These are phyloP conservation scores for Lactifluus piperatus DNA, from an alignment of 768 basidiomycete species.

Conservation along the genomic window DNA sequence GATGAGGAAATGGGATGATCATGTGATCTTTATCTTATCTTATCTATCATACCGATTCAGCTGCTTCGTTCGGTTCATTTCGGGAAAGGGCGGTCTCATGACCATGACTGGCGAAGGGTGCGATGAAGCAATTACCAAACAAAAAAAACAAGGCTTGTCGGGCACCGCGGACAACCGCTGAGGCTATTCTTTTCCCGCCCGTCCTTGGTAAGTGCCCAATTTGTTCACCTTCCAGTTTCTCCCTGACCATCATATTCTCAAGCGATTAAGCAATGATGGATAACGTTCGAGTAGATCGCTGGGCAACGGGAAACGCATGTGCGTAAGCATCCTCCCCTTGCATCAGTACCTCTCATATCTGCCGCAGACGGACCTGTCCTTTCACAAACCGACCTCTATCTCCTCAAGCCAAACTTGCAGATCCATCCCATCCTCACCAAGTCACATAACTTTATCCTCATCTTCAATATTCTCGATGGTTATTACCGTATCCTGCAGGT, in stretches of 20 bases:
- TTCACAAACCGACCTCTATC: constrained; percentile 72
- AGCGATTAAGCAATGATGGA: constrained; percentile 6
- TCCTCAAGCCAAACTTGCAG: constrained; percentile 60
- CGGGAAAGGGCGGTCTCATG: background rate
- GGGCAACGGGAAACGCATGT: constrained; percentile 18
- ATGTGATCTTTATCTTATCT: constrained; percentile 16
- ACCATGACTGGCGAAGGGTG: too few species aligned
- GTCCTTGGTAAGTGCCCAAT: background rate
- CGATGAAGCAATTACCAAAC: too few species aligned
- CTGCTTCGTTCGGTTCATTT: too few species aligned
- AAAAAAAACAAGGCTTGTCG: background rate
- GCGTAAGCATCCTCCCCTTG: background rate
- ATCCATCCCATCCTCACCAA: constrained; percentile 62
- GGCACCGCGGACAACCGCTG: background rate
- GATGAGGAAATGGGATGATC: too few species aligned
- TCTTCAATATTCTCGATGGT: constrained; percentile 69
- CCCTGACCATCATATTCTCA: background rate
- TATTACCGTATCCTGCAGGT: background rate
- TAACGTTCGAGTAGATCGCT: constrained; percentile 16
- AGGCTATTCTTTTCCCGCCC: background rate
- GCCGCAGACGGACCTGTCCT: constrained; percentile 67
- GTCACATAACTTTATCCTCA: constrained; percentile 46
- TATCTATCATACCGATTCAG: too few species aligned
- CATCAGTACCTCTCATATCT: background rate
- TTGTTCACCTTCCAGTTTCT: background rate